phyloP scores from a whole-genome alignment of 2,329 filamentous ascomycete genomes.

The Beauveria varroae region DNA sequence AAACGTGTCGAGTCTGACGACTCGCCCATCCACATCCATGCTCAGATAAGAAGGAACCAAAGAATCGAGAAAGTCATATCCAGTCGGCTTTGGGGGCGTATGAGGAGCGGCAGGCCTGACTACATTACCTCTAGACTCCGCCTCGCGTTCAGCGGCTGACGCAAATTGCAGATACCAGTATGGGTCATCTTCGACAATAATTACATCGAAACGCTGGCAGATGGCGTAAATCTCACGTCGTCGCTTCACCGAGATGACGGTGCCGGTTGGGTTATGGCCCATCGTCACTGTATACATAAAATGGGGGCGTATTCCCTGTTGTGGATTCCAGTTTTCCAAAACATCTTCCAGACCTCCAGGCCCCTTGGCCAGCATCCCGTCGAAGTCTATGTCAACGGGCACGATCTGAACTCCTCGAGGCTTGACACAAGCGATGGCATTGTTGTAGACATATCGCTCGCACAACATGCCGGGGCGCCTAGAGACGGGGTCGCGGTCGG shows the following conservation, averaged over 20 bases:
- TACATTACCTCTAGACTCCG: slow-evolving; percentile 36
- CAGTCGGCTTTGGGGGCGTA: slow-evolving; percentile 38
- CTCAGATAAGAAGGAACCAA: slow-evolving; percentile 76
- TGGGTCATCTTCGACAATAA: slow-evolving; percentile 90
- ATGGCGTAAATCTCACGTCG: slow-evolving; percentile 73
- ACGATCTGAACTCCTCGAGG: slow-evolving; percentile 67
- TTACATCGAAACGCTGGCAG: slow-evolving; percentile 75
- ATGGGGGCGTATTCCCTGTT: slow-evolving; percentile 68
- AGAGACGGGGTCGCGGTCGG: slow-evolving; percentile 56
- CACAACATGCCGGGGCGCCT: slow-evolving; percentile 71
- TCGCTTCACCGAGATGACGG: slow-evolving; percentile 64
- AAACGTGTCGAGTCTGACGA: slow-evolving; percentile 86
- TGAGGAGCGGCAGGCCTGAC: slow-evolving; percentile 21
- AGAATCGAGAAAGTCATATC: slow-evolving; percentile 74
- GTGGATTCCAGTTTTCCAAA: slow-evolving; percentile 72
- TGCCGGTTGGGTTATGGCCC: slow-evolving; percentile 82
- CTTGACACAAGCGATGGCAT: slow-evolving; percentile 57
- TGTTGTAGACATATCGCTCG: slow-evolving; percentile 77
- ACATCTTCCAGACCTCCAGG: slow-evolving; percentile 70
- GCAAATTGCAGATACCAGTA: slow-evolving; percentile 95
- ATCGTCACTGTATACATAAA: slow-evolving; percentile 82
- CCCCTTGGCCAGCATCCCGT: slow-evolving; percentile 71
- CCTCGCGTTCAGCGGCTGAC: slow-evolving; percentile 49
- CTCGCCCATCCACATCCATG: slow-evolving; percentile 77
- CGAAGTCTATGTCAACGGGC: slow-evolving; percentile 66